Percentiles rank a stretch among this genome's conserved stretches.
These are phyloP conservation scores for Podospora tetraspora DNA, from an alignment of 495 filamentous ascomycete species.

Conservation along the genomic window DNA sequence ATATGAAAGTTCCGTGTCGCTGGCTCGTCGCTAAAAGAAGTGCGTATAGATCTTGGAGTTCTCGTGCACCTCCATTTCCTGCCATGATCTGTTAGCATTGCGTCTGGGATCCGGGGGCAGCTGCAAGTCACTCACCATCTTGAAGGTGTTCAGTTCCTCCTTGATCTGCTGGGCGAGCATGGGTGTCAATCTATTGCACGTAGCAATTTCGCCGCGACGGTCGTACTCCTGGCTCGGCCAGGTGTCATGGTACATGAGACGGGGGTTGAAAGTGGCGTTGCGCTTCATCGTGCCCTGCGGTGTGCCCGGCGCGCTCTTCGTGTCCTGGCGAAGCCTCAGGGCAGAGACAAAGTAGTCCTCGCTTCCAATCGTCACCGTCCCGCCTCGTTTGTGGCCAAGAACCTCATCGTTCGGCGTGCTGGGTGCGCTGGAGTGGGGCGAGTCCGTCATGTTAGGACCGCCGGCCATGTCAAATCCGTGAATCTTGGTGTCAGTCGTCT, in stretches of 20 bases:
- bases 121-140: conserved; percentile 67
- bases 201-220: conserved; percentile 90
- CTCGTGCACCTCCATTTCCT: conserved; percentile 99
- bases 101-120: neutral
- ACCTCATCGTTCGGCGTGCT: conserved; percentile 75
- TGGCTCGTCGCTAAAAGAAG: conserved; percentile 72
- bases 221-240: conserved; percentile 97
- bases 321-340: conserved; percentile 60
- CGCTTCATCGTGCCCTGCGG: conserved; percentile 61
- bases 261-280: conserved; percentile 85
- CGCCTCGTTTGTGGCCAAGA: conserved; percentile 55
- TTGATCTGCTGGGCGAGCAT: conserved; percentile 99
- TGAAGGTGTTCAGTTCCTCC: conserved; percentile 98
- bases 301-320: conserved; percentile 71
- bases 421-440: conserved; percentile 74
- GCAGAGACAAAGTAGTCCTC: conserved; percentile 84
- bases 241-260: conserved; percentile 91
- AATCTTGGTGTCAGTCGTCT: conserved; percentile 48
- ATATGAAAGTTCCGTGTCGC: conserved; percentile 24
- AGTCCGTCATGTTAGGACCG: conserved; percentile 61
- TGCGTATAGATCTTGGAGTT: conserved; percentile 98
- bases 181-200: conserved; percentile 94
- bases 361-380: conserved; percentile 65
- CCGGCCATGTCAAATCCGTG: conserved; percentile 48
- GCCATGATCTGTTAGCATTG: conserved; percentile 26